These are phyloP conservation scores for Fusarium sp. DNA, from an alignment of 2,329 filamentous ascomycete genomes.

Conservation along the genomic window DNA sequence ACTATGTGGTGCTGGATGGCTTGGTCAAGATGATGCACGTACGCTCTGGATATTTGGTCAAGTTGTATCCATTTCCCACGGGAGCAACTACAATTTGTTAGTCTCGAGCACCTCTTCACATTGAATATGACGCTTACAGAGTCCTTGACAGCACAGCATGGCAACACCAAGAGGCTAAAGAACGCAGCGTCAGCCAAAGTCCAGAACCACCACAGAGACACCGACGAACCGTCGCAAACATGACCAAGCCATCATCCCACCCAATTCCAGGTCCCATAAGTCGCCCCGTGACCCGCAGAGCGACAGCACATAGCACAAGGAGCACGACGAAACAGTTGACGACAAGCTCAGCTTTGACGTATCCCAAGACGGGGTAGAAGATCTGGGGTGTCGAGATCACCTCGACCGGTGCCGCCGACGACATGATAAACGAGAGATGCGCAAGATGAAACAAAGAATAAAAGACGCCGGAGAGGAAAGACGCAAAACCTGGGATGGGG, in stretches of 20 bases:
- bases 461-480: not conserved
- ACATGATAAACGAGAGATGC: constrained; percentile 13
- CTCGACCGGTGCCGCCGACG: constrained; percentile 2
- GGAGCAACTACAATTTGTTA: constrained; percentile 29
- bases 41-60: constrained; percentile 32
- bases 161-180: constrained; percentile 39
- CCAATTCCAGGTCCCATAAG: constrained; percentile 47
- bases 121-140: constrained; percentile 29
- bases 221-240: constrained; percentile 40
- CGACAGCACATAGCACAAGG: constrained; percentile 43
- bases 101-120: not conserved
- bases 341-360: constrained; percentile 43
- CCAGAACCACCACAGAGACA: too few species aligned
- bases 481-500: not conserved
- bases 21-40: constrained; percentile 3
- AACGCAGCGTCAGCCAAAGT: constrained; percentile 8
- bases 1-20: not conserved
- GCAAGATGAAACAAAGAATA: constrained; percentile 12
- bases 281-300: constrained; percentile 43
- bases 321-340: constrained; percentile 47
- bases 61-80: constrained; percentile 39
- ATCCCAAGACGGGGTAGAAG: constrained; percentile 30
- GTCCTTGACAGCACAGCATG: constrained; percentile 44
- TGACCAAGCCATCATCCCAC: constrained; percentile 47
- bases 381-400: constrained; percentile 30